These are phyloP conservation scores for Magnaporthiopsis poae DNA, from an alignment of 2,329 filamentous ascomycete genomes.

Conservation along the genomic window DNA sequence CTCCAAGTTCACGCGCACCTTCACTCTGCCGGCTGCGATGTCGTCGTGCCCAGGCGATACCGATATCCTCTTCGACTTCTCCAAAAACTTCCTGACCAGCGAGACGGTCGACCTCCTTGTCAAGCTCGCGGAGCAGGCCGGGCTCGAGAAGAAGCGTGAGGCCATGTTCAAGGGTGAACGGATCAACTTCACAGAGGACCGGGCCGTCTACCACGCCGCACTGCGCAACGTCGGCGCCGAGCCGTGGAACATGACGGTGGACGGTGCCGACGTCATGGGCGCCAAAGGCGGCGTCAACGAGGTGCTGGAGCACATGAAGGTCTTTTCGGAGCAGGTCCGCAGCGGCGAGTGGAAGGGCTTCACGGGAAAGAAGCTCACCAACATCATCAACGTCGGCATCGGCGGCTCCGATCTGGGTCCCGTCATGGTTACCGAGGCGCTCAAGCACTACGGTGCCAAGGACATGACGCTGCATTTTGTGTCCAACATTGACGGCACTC, in stretches of 20 bases:
- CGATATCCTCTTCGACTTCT: slow-evolving; percentile 95
- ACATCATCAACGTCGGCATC: slow-evolving; percentile 94
- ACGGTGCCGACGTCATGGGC: slow-evolving; percentile 86
- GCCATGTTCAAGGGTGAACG: slow-evolving; percentile 95
- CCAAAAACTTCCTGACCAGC: slow-evolving; percentile 94
- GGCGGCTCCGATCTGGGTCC: slow-evolving; percentile 97
- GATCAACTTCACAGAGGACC: slow-evolving; percentile 98
- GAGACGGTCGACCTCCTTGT: slow-evolving; percentile 81
- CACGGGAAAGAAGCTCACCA: slow-evolving; percentile 94
- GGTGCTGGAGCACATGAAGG: slow-evolving; percentile 94
- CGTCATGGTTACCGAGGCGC: slow-evolving; percentile 96
- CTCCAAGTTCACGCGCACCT: slow-evolving; percentile 78
- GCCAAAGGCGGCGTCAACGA: slow-evolving; percentile 78
- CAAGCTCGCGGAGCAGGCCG: slow-evolving; percentile 83
- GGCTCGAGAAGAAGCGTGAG: slow-evolving; percentile 86
- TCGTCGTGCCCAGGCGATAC: slow-evolving; percentile 46
- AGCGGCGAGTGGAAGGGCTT: slow-evolving; percentile 95
- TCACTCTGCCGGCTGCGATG: slow-evolving; percentile 67
- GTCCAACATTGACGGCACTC: slow-evolving; percentile 98
- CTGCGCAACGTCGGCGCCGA: slow-evolving; percentile 67
- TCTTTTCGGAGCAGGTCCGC: slow-evolving; percentile 89
- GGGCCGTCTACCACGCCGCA: slow-evolving; percentile 90
- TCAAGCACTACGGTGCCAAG: slow-evolving; percentile 84
- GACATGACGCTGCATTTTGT: slow-evolving; percentile 92
- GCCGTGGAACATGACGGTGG: slow-evolving; percentile 72